phyloP scores from a whole-genome alignment of 1,284 basidiomycete genomes.

The Austroboletus rostrupii region DNA sequence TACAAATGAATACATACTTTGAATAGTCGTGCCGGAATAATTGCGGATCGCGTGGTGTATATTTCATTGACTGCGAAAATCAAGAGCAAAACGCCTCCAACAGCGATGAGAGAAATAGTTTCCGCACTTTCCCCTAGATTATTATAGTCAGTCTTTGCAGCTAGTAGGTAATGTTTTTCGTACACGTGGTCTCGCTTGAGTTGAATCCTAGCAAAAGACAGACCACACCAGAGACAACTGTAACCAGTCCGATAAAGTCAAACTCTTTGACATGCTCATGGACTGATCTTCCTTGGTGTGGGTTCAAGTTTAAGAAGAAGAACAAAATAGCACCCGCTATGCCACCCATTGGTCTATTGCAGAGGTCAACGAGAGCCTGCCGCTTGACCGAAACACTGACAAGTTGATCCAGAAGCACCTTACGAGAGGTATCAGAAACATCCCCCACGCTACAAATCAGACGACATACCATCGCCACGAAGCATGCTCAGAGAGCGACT shows the following conservation, averaged over 20 bases:
- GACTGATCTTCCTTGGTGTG: slow-evolving; percentile 30
- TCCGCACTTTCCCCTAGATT: slow-evolving; percentile 28
- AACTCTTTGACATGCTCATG: slow-evolving; percentile 37
- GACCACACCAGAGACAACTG: slow-evolving; percentile 44
- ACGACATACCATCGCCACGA: slow-evolving; percentile 34
- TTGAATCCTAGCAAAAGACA: slow-evolving; percentile 43
- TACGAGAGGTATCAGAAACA: slow-evolving; percentile 27
- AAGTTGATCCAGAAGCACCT: no score
- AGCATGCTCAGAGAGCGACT: slow-evolving; percentile 39
- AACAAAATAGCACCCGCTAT: slow-evolving; percentile 36
- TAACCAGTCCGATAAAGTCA: slow-evolving; percentile 45
- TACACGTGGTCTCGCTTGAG: slow-evolving; percentile 27
- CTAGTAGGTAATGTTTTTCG: background rate
- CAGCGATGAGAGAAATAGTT: slow-evolving; percentile 47
- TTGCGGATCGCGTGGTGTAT: slow-evolving; percentile 46
- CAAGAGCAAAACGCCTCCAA: slow-evolving; percentile 42
- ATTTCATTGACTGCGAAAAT: slow-evolving; percentile 42
- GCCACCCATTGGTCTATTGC: slow-evolving; percentile 38
- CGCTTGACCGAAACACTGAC: slow-evolving; percentile 20
- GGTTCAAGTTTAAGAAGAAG: slow-evolving; percentile 34
- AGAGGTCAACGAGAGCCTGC: background rate
- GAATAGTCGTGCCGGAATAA: slow-evolving; percentile 50
- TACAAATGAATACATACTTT: slow-evolving; percentile 15
- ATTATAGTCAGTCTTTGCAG: slow-evolving; percentile 8
- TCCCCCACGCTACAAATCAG: slow-evolving; percentile 13